Percentiles rank a stretch among this genome's conserved stretches.
Conservation (phyloP, 768 basidiomycete genomes). For the Psilocybe azurescens region DNA sequence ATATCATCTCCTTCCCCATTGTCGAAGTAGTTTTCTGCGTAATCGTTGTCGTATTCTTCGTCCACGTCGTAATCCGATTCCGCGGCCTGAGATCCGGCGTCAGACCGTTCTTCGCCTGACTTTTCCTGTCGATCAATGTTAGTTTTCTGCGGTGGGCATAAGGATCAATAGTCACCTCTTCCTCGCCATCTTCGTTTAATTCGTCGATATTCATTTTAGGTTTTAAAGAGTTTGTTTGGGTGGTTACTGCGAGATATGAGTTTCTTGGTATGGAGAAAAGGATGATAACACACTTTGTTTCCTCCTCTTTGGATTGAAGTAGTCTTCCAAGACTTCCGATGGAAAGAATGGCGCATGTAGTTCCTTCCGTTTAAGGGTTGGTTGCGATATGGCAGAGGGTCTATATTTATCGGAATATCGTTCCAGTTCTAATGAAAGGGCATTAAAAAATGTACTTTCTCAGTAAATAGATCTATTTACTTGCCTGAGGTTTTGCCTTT, state of each 20-base stretch:
- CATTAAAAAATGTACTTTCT: background rate
- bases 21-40: constrained; percentile 91
- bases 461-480: constrained; percentile 9
- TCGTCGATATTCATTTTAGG: constrained; percentile 69
- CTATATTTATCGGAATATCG: constrained; percentile 88
- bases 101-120: constrained; percentile 71
- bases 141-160: background rate
- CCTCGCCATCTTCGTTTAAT: constrained; percentile 68
- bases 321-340: constrained; percentile 72
- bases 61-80: constrained; percentile 86
- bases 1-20: constrained; percentile 85
- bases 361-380: constrained; percentile 71
- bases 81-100: constrained; percentile 65
- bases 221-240: constrained; percentile 29
- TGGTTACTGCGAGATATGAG: constrained; percentile 11
- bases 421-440: constrained; percentile 61
- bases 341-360: constrained; percentile 83
- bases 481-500: constrained; percentile 61
- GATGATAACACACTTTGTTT: constrained; percentile 45
- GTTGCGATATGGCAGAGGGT: constrained; percentile 61
- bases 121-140: constrained; percentile 54
- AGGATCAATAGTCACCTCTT: constrained; percentile 42
- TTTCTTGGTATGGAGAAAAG: background rate
- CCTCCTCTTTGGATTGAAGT: constrained; percentile 79
- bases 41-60: constrained; percentile 92